Conservation (phyloP, 129 eudicot species). For the Smallanthus sonchifolius region DNA sequence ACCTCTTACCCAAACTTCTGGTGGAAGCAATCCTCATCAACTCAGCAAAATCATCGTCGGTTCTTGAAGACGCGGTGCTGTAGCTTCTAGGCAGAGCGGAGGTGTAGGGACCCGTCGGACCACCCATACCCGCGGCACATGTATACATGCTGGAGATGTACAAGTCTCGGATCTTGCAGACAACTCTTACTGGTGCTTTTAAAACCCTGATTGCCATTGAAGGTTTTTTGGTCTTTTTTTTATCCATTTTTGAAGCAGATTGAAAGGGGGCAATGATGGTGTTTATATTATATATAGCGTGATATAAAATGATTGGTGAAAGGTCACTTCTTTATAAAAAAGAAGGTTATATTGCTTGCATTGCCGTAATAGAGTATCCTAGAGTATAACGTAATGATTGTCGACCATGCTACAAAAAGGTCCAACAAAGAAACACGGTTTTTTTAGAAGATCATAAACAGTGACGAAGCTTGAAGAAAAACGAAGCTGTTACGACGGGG, state of each 20-base stretch:
- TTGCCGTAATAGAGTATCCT: neutral
- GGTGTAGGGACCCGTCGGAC: constrained; percentile 23
- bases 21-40: constrained; percentile 49
- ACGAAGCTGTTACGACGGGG: no score
- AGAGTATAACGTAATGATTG: neutral
- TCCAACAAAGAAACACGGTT: neutral
- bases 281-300: neutral
- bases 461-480: no score
- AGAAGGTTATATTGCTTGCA: neutral
- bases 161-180: constrained; percentile 38
- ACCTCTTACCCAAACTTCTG: constrained; percentile 17
- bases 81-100: constrained; percentile 45
- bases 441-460: no score
- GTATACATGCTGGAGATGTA: constrained; percentile 39
- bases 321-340: neutral
- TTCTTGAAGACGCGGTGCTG: constrained; percentile 27
- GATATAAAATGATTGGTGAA: neutral
- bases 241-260: neutral
- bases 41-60: constrained; percentile 40
- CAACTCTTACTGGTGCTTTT: constrained; percentile 34
- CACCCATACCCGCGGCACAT: constrained; percentile 46
- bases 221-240: constrained; percentile 21
- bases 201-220: constrained; percentile 18
- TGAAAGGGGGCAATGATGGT: neutral
- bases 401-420: neutral